These are phyloP conservation scores for Casaregolazyma suthepensis DNA, from an alignment of 1,139 yeast species.

Conservation along the genomic window DNA sequence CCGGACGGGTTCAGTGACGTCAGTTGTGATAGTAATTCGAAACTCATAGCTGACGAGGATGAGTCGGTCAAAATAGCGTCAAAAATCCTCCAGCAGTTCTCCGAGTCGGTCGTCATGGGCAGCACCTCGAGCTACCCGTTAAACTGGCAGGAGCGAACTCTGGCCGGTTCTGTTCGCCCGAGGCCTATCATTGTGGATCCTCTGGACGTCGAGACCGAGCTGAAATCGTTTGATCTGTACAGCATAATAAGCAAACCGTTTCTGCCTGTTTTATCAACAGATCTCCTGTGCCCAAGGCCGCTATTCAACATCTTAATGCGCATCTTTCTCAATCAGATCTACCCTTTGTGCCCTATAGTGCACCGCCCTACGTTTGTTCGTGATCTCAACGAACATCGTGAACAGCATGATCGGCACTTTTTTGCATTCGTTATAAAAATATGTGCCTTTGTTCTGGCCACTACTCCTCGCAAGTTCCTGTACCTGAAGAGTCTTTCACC, in stretches of 20 bases:
- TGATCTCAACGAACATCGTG: conserved; percentile 10
- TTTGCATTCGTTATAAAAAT: conserved; percentile 9
- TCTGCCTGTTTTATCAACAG: conserved; percentile 3
- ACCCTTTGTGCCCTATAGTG: conserved; percentile 11
- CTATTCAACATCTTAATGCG: conserved; percentile 8
- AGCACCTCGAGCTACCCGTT: conserved; percentile 1
- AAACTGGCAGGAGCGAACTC: neutral
- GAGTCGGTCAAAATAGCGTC: conserved; percentile 5
- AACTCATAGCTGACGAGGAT: neutral
- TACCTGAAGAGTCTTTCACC: conserved; percentile 5
- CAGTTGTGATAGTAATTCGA: neutral
- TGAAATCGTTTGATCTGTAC: neutral
- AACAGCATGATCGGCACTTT: conserved; percentile 8
- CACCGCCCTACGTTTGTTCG: conserved; percentile 12
- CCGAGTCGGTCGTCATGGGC: conserved; percentile 6
- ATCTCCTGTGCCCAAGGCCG: conserved; percentile 9
- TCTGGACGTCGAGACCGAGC: neutral
- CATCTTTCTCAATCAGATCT: conserved; percentile 8
- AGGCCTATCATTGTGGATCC: neutral
- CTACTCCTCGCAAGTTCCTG: conserved; percentile 10
- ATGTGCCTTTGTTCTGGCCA: conserved; percentile 9
- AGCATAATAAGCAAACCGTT: neutral
- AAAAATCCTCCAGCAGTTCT: conserved; percentile 5
- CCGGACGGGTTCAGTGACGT: neutral
- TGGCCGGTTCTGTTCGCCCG: neutral